Conservation (phyloP, 1,284 basidiomycete genomes). For the Leccinum pachyderme region DNA sequence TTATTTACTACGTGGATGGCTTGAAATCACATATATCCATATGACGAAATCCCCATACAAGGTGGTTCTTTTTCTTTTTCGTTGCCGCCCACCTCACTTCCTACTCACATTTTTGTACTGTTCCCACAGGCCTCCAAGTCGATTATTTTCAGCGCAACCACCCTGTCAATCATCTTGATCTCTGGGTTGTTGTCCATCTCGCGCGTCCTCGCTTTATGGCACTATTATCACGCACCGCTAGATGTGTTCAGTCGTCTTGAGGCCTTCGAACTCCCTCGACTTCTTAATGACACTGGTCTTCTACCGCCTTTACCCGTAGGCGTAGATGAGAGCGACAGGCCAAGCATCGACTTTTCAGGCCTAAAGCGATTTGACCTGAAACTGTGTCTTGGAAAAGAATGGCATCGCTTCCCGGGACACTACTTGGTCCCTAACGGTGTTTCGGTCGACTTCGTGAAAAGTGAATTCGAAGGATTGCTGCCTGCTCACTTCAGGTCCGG, state of each 20-base stretch:
- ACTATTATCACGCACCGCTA: slow-evolving; percentile 92
- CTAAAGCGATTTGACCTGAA: slow-evolving; percentile 71
- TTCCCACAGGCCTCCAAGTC: slow-evolving; percentile 68
- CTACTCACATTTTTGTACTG: not conserved
- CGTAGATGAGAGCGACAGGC: slow-evolving; percentile 48
- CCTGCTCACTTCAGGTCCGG: slow-evolving; percentile 71
- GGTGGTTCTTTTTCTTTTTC: slow-evolving; percentile 43
- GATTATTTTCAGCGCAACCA: slow-evolving; percentile 73
- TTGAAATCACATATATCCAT: slow-evolving; percentile 74
- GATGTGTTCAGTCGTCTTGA: slow-evolving; percentile 74
- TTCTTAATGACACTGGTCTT: slow-evolving; percentile 73
- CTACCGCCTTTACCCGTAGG: slow-evolving; percentile 46
- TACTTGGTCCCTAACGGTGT: slow-evolving; percentile 86
- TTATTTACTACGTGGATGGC: slow-evolving; percentile 82
- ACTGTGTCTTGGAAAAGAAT: slow-evolving; percentile 94
- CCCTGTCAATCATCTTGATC: slow-evolving; percentile 65
- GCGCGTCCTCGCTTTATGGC: slow-evolving; percentile 77
- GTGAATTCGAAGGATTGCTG: slow-evolving; percentile 86
- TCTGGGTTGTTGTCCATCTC: slow-evolving; percentile 72
- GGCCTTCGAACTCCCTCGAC: slow-evolving; percentile 73
- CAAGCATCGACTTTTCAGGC: slow-evolving; percentile 67
- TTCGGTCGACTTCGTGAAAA: slow-evolving; percentile 84
- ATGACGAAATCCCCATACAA: slow-evolving; percentile 81
- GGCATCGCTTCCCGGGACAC: slow-evolving; percentile 92
- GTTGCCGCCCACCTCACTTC: slow-evolving; percentile 10